phyloP scores from a whole-genome alignment of 108 stramenopile genomes.

The Skeletonema tropicum region DNA sequence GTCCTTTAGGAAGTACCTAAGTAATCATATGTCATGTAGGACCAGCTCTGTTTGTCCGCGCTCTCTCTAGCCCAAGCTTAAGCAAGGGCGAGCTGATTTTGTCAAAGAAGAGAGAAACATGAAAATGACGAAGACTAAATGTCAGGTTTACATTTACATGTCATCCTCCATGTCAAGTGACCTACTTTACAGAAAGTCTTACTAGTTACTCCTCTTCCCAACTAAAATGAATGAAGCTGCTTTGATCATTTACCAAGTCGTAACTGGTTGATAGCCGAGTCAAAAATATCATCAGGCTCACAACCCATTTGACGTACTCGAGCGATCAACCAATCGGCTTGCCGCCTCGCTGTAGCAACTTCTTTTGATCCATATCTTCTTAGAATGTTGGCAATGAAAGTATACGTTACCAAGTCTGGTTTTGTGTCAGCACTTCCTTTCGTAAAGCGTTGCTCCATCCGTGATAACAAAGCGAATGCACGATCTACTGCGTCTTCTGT shows the following conservation, averaged over 20 bases:
- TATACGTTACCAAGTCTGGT: constrained; percentile 10
- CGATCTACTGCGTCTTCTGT: background rate
- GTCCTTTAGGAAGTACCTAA: too few species aligned
- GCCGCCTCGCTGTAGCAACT: background rate
- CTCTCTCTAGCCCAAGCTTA: too few species aligned
- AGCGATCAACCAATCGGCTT: background rate
- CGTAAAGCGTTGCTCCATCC: background rate
- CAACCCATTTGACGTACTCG: background rate
- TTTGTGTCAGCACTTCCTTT: background rate
- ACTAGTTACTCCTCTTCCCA: background rate
- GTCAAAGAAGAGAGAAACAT: too few species aligned
- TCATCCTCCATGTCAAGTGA: too few species aligned
- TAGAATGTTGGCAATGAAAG: background rate
- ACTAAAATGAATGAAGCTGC: background rate
- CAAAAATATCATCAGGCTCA: background rate
- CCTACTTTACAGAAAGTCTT: too few species aligned
- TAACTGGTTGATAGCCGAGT: background rate
- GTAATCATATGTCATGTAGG: too few species aligned
- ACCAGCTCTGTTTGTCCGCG: too few species aligned
- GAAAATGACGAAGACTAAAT: too few species aligned
- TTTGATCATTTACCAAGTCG: background rate
- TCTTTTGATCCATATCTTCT: background rate
- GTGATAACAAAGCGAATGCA: background rate
- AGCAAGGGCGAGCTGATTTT: too few species aligned
- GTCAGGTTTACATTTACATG: too few species aligned